These are phyloP conservation scores for Pseudonectria foliicola DNA, from an alignment of 2,329 filamentous ascomycete genomes.

Conservation along the genomic window DNA sequence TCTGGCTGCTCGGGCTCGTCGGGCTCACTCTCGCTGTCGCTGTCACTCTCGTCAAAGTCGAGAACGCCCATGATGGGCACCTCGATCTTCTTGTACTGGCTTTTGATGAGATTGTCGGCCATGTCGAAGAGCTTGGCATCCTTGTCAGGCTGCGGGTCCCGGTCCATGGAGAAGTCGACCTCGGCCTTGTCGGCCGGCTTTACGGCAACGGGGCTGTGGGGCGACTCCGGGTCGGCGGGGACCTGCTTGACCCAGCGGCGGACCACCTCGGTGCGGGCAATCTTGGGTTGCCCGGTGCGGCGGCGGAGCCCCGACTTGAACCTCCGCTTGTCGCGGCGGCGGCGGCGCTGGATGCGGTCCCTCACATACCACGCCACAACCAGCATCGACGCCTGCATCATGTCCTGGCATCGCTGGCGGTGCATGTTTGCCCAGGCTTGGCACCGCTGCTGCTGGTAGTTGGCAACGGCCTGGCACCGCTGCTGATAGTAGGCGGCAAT, in stretches of 20 bases:
- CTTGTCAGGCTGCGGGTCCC: slow-evolving; percentile 32
- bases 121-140: slow-evolving; percentile 37
- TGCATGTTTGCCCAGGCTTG: slow-evolving; percentile 41
- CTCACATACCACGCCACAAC: slow-evolving; percentile 44
- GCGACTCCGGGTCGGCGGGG: slow-evolving; percentile 27
- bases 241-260: slow-evolving; percentile 37
- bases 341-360: slow-evolving; percentile 37
- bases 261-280: slow-evolving; percentile 33
- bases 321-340: slow-evolving; percentile 32
- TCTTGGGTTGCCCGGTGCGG: slow-evolving; percentile 26
- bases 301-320: slow-evolving; percentile 34
- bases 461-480: slow-evolving; percentile 38
- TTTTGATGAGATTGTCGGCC: slow-evolving; percentile 41
- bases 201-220: slow-evolving; percentile 20
- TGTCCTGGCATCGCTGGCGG: slow-evolving; percentile 40
- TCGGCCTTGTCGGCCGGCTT: slow-evolving; percentile 31
- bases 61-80: slow-evolving; percentile 39
- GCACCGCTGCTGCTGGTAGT: slow-evolving; percentile 41
- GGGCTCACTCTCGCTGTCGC: slow-evolving; percentile 30
- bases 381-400: slow-evolving; percentile 42
- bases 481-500: slow-evolving; percentile 44
- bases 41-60: slow-evolving; percentile 38
- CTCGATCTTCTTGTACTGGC: slow-evolving; percentile 38
- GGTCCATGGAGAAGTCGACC: slow-evolving; percentile 34
- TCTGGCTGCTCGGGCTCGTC: slow-evolving; percentile 21